Evolutionary conservation across 2,329 filamentous ascomycete genomes (phyloP).

Genomic region (Bimuria novae-zelandiae): DNA sequence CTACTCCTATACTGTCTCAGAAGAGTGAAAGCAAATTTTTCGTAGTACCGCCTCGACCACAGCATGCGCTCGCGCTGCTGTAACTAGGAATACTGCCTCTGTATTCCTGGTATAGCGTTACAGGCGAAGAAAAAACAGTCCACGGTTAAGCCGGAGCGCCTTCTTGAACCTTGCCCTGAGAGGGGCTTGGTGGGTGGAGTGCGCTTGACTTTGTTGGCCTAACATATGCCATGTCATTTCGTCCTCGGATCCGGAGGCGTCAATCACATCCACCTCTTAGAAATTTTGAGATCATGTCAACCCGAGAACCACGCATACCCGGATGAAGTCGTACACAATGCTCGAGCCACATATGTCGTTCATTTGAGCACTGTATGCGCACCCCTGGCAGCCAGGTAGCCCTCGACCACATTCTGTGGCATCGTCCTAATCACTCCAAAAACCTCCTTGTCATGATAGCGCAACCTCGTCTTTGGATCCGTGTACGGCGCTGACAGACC

Average conservation of each 20-base stretch:
- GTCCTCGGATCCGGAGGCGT: background rate
- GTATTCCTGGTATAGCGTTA: conserved; percentile 82
- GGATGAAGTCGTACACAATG: background rate
- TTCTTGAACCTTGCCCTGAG: conserved; percentile 80
- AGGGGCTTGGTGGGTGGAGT: conserved; percentile 84
- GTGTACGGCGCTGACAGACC: conserved; percentile 89
- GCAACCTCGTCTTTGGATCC: conserved; percentile 90
- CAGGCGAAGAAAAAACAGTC: conserved; percentile 76
- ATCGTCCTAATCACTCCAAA: conserved; percentile 82
- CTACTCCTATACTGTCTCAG: conserved; percentile 7
- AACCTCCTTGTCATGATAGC: conserved; percentile 92
- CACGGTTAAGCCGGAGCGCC: conserved; percentile 99
- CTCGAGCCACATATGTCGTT: conserved; percentile 32
- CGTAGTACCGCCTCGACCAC: conserved; percentile 57
- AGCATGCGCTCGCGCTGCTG: conserved; percentile 55
- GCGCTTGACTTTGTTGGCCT: conserved; percentile 95
- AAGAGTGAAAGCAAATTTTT: background rate
- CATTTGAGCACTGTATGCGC: conserved; percentile 93
- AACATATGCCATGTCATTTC: conserved; percentile 58
- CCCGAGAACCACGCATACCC: too few relatives aligned
- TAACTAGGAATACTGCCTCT: conserved; percentile 65
- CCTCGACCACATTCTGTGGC: conserved; percentile 81
- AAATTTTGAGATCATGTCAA: too few relatives aligned
- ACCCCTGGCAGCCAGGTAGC: conserved; percentile 85
- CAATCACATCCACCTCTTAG: too few relatives aligned